A percentile compares a stretch with the other conserved stretches of the same genome.
These are phyloP conservation scores for Ganoderma sinense DNA, from an alignment of 1,284 basidiomycete genomes.

Conservation along the genomic window DNA sequence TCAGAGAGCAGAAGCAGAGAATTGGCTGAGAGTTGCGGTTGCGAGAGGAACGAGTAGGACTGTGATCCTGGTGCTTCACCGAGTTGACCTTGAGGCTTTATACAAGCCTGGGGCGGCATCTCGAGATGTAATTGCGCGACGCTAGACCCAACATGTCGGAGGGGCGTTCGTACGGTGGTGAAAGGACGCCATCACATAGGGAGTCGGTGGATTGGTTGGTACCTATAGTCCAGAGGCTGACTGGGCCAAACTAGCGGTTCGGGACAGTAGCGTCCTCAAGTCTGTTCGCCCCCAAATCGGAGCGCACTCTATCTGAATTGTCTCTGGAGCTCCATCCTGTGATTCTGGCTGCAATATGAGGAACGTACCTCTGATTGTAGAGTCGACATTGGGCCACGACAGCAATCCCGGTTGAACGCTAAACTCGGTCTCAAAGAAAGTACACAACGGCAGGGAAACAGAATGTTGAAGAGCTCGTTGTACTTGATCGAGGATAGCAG, in stretches of 20 bases:
- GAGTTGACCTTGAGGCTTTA: neutral
- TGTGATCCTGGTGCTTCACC: conserved; percentile 1
- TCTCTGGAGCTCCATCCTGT: neutral
- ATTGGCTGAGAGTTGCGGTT: neutral
- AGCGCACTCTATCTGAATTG: neutral
- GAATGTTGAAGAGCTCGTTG: neutral
- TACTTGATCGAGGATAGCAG: neutral
- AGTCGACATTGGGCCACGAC: neutral
- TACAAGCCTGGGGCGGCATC: neutral
- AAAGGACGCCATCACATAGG: neutral
- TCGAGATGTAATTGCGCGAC: neutral
- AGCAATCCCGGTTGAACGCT: neutral
- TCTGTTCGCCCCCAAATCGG: neutral
- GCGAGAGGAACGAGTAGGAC: neutral
- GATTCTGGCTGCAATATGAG: neutral
- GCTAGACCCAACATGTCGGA: neutral
- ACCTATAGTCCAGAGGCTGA: neutral
- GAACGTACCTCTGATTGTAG: neutral
- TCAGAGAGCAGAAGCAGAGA: neutral
- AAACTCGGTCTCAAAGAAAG: neutral
- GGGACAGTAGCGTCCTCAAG: neutral
- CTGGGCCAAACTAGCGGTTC: neutral
- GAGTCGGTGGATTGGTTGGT: neutral
- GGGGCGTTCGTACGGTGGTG: neutral
- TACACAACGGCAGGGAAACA: neutral